phyloP scores from a whole-genome alignment of 257 asterid genomes.

The Thymus quinquecostatus region DNA sequence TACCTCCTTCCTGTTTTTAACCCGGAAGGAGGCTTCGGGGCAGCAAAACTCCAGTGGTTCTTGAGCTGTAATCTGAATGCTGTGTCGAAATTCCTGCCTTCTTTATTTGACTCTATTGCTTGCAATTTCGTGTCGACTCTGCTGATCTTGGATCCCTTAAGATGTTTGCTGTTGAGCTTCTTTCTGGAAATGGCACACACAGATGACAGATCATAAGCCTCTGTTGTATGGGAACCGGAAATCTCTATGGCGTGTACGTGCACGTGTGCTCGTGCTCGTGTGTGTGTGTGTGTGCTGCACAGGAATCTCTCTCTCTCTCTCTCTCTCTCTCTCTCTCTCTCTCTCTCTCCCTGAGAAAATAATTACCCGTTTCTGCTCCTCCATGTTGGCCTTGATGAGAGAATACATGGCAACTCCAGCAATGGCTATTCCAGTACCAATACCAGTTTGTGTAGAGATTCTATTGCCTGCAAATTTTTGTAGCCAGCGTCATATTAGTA shows the following conservation, averaged over 20 bases:
- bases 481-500: background rate
- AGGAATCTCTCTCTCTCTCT: background rate
- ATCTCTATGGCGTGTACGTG: too few species aligned
- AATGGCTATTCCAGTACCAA: conserved; percentile 65
- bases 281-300: background rate
- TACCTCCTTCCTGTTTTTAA: background rate
- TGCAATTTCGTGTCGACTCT: conserved; percentile 21
- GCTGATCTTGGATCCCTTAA: conserved; percentile 27
- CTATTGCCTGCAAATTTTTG: conserved; percentile 48
- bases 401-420: conserved; percentile 70
- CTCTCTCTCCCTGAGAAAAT: too few species aligned
- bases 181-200: conserved; percentile 40
- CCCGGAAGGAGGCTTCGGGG: background rate
- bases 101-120: conserved; percentile 29
- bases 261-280: background rate
- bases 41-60: conserved; percentile 15
- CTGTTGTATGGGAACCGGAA: too few species aligned
- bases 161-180: conserved; percentile 41
- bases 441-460: conserved; percentile 68
- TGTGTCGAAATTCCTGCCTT: conserved; percentile 14
- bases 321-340: background rate
- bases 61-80: conserved; percentile 21
- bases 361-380: conserved; percentile 52
- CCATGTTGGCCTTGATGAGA: conserved; percentile 62
- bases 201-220: conserved; percentile 20